These are phyloP conservation scores for Blastobotrys proliferans DNA, from an alignment of 1,139 yeast genomes.

Conservation along the genomic window DNA sequence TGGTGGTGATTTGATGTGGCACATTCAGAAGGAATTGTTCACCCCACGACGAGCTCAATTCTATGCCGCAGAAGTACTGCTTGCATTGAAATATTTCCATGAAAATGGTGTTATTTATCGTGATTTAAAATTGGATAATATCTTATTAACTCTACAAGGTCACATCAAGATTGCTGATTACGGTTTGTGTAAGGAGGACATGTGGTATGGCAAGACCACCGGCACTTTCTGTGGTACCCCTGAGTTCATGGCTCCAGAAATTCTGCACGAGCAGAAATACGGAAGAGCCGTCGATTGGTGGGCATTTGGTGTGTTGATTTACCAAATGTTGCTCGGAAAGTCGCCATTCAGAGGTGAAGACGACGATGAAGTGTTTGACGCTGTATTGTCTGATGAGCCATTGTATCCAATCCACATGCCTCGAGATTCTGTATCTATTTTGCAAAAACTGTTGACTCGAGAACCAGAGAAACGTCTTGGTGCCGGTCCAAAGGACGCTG, in stretches of 20 bases:
- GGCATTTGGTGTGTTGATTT: conserved; percentile 96
- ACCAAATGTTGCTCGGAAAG: conserved; percentile 94
- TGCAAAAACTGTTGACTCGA: conserved; percentile 85
- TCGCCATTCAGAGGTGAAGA: conserved; percentile 98
- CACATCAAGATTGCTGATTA: conserved; percentile 96
- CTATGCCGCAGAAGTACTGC: conserved; percentile 92
- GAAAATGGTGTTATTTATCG: conserved; percentile 95
- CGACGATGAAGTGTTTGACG: conserved; percentile 96
- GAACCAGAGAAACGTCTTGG: conserved; percentile 86
- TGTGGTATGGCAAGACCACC: conserved; percentile 89
- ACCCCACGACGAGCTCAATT: conserved; percentile 90
- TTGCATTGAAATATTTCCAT: conserved; percentile 89
- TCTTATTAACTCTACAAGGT: conserved; percentile 83
- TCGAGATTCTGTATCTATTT: conserved; percentile 87
- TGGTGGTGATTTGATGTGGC: conserved; percentile 99
- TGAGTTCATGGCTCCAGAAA: conserved; percentile 98
- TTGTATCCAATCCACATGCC: conserved; percentile 97
- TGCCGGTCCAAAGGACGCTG: conserved; percentile 80
- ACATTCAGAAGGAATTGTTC: conserved; percentile 87
- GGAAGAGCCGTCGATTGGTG: conserved; percentile 98
- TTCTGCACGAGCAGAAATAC: conserved; percentile 84
- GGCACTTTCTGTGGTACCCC: conserved; percentile 99
- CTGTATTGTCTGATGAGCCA: conserved; percentile 97
- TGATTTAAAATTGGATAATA: conserved; percentile 92
- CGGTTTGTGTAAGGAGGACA: conserved; percentile 93